These are phyloP conservation scores for Hyaloscypha finlandica DNA, from an alignment of 495 filamentous ascomycete genomes.

Conservation along the genomic window DNA sequence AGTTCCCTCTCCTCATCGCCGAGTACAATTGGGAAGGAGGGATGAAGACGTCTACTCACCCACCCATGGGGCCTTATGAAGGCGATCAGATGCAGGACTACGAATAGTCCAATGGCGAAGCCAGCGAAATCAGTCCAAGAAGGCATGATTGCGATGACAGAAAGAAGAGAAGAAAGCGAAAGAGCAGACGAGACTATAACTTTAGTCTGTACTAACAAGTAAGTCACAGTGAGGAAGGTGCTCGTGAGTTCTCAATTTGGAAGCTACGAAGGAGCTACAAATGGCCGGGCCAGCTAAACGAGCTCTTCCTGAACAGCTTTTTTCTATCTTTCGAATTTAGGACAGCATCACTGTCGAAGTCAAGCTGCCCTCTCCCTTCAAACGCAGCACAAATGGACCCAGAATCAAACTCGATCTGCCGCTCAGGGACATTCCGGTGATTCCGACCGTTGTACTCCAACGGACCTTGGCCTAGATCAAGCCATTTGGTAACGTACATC, in stretches of 20 bases:
- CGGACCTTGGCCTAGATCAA: conserved; percentile 20
- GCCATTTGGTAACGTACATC: conserved; percentile 25
- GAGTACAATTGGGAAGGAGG: neutral
- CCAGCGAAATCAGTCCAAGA: conserved; percentile 11
- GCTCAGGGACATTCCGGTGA: too few species aligned
- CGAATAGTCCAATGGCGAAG: conserved; percentile 8
- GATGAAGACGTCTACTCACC: conserved; percentile 18
- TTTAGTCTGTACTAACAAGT: conserved; percentile 6
- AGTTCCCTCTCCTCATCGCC: neutral
- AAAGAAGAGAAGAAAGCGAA: conserved; percentile 13
- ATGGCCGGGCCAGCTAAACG: conserved; percentile 10
- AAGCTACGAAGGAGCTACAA: neutral
- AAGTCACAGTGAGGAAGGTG: neutral
- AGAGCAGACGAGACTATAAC: conserved; percentile 7
- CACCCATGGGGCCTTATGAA: conserved; percentile 11
- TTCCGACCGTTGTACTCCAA: conserved; percentile 14
- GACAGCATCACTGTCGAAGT: conserved; percentile 18
- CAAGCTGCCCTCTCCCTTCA: conserved; percentile 10
- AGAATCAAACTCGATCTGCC: conserved; percentile 11
- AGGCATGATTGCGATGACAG: conserved; percentile 3
- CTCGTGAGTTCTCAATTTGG: too few species aligned
- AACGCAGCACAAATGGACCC: conserved; percentile 22
- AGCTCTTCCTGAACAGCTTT: conserved; percentile 11
- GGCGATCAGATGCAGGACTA: conserved; percentile 10
- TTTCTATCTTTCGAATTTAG: conserved; percentile 14